These are phyloP conservation scores for Porpolomopsis calyptriformis DNA, from an alignment of 768 basidiomycete species.

Conservation along the genomic window DNA sequence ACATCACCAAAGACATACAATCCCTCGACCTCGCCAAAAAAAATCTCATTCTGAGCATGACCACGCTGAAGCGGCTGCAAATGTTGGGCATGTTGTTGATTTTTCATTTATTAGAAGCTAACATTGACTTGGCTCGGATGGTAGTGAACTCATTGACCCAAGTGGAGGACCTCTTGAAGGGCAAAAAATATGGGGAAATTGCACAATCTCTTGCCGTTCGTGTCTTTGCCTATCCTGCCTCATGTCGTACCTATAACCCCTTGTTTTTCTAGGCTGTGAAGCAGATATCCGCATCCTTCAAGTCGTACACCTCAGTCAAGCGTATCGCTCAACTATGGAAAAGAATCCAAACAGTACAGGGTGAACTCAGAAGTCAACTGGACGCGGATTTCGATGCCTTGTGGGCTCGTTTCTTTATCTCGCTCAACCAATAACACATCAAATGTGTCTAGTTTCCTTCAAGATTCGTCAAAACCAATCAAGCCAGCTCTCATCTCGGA, in stretches of 20 bases:
- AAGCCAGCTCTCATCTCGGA: constrained; percentile 61
- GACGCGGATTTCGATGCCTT: constrained; percentile 89
- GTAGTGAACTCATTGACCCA: constrained; percentile 76
- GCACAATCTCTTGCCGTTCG: constrained; percentile 67
- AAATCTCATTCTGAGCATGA: constrained; percentile 85
- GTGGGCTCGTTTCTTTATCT: constrained; percentile 38
- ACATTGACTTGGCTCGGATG: neutral
- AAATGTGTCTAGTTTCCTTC: constrained; percentile 50
- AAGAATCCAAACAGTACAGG: constrained; percentile 73
- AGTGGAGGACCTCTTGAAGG: constrained; percentile 65
- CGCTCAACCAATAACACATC: neutral
- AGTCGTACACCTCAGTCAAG: constrained; percentile 64
- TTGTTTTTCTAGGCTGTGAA: constrained; percentile 60
- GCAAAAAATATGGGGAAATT: constrained; percentile 74
- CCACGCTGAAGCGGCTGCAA: constrained; percentile 77
- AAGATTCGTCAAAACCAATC: constrained; percentile 58
- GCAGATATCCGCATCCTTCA: constrained; percentile 74
- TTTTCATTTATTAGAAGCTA: neutral
- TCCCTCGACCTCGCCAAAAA: constrained; percentile 87
- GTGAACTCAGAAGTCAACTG: constrained; percentile 66
- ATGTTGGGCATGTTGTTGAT: constrained; percentile 72
- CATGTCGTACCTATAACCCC: neutral
- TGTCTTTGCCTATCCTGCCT: constrained; percentile 1
- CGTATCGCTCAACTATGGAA: constrained; percentile 70
- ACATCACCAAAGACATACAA: constrained; percentile 96